Conservation (phyloP, 495 filamentous ascomycete genomes). For the Pyrenopolyporus hunteri region DNA sequence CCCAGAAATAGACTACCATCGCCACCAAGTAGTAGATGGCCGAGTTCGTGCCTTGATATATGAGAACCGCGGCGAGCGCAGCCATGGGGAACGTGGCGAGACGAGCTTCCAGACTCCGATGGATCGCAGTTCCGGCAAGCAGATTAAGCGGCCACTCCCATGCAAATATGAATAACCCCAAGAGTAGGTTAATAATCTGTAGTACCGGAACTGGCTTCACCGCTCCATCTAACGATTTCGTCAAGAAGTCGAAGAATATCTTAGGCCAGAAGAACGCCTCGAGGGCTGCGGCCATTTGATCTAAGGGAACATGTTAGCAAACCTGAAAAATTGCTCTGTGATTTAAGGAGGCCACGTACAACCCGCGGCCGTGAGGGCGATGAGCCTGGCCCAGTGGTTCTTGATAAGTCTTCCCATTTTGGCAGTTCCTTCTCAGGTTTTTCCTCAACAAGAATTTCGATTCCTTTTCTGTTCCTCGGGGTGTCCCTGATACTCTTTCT, state of each 20-base stretch:
- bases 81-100: slow-evolving; percentile 83
- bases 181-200: slow-evolving; percentile 93
- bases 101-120: slow-evolving; percentile 85
- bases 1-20: slow-evolving; percentile 92
- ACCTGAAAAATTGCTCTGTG: background rate
- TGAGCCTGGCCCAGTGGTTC: slow-evolving; percentile 96
- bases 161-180: slow-evolving; percentile 77
- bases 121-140: slow-evolving; percentile 70
- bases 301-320: slow-evolving; percentile 54
- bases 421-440: slow-evolving; percentile 29
- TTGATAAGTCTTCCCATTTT: slow-evolving; percentile 97
- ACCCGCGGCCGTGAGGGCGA: slow-evolving; percentile 80
- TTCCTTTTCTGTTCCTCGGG: slow-evolving; percentile 20
- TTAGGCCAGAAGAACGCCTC: slow-evolving; percentile 98
- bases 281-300: slow-evolving; percentile 84
- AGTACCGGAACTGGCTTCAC: slow-evolving; percentile 88
- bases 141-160: slow-evolving; percentile 90
- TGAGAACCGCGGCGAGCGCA: slow-evolving; percentile 72
- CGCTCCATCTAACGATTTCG: slow-evolving; percentile 84
- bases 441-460: slow-evolving; percentile 19
- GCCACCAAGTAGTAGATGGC: slow-evolving; percentile 93
- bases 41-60: slow-evolving; percentile 93
- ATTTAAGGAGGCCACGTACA: slow-evolving; percentile 64
- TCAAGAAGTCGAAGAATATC: slow-evolving; percentile 96
- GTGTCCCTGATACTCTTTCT: slow-evolving; percentile 33